Percentiles rank a stretch among this genome's conserved stretches.
These are phyloP conservation scores for Aspergillus unguis DNA, from an alignment of 2,329 filamentous ascomycete genomes.

Conservation along the genomic window DNA sequence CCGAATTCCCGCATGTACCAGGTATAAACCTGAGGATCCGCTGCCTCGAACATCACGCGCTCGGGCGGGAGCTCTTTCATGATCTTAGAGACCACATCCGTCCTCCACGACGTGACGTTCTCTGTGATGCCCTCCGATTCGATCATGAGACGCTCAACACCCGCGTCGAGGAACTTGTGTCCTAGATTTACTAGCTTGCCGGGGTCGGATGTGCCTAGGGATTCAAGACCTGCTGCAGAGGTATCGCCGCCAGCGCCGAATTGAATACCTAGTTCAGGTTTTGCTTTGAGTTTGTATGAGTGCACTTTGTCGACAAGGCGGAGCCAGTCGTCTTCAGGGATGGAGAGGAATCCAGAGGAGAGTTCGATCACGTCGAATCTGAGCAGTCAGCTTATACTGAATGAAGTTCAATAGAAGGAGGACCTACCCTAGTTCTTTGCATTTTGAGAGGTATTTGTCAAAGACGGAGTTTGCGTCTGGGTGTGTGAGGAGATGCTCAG, in stretches of 20 bases:
- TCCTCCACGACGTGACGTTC: slow-evolving; percentile 54
- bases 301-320: slow-evolving; percentile 51
- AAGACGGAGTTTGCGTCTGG: slow-evolving; percentile 45
- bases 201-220: slow-evolving; percentile 50
- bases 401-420: background rate
- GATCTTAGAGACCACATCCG: slow-evolving; percentile 54
- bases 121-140: slow-evolving; percentile 60
- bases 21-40: slow-evolving; percentile 55
- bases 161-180: slow-evolving; percentile 49
- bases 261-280: slow-evolving; percentile 56
- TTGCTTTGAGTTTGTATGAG: slow-evolving; percentile 49
- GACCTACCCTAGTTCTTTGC: slow-evolving; percentile 49
- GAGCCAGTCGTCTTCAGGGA: slow-evolving; percentile 54
- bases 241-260: slow-evolving; percentile 58
- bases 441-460: slow-evolving; percentile 52
- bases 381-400: background rate
- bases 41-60: slow-evolving; percentile 58
- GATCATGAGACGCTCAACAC: slow-evolving; percentile 57
- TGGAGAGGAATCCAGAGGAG: slow-evolving; percentile 53
- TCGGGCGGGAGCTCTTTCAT: slow-evolving; percentile 51
- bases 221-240: slow-evolving; percentile 45
- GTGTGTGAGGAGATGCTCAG: slow-evolving; percentile 53
- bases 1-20: slow-evolving; percentile 58
- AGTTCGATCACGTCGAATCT: slow-evolving; percentile 56
- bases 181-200: slow-evolving; percentile 50